These are phyloP conservation scores for Penicillium roqueforti DNA, from an alignment of 495 filamentous ascomycete genomes.

Conservation along the genomic window DNA sequence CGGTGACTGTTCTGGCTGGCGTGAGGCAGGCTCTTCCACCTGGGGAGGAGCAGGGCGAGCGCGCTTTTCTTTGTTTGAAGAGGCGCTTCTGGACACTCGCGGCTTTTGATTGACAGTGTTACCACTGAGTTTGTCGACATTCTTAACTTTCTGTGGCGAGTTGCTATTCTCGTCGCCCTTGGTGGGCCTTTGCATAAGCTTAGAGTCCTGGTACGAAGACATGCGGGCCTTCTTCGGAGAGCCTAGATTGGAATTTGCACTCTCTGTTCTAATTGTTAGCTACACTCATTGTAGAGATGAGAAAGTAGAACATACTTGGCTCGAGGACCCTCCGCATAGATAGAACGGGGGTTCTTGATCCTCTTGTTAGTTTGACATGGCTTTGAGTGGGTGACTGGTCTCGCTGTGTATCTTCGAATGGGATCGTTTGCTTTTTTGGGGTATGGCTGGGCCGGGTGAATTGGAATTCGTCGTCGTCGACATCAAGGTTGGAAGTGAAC, in stretches of 20 bases:
- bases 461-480: slow-evolving; percentile 47
- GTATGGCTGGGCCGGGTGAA: slow-evolving; percentile 35
- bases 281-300: not conserved
- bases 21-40: slow-evolving; percentile 9
- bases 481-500: slow-evolving; percentile 18
- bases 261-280: slow-evolving; percentile 45
- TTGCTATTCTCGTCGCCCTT: slow-evolving; percentile 14
- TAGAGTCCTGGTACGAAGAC: slow-evolving; percentile 11
- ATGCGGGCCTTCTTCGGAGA: slow-evolving; percentile 27
- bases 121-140: slow-evolving; percentile 4
- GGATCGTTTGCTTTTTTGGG: slow-evolving; percentile 9
- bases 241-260: slow-evolving; percentile 43
- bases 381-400: slow-evolving; percentile 20
- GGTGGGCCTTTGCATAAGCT: slow-evolving; percentile 5
- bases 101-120: slow-evolving; percentile 10
- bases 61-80: slow-evolving; percentile 17
- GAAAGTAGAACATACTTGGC: slow-evolving; percentile 48
- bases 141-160: slow-evolving; percentile 19
- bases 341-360: slow-evolving; percentile 10
- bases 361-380: slow-evolving; percentile 17
- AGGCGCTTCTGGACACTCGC: slow-evolving; percentile 2
- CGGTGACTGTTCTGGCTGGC: slow-evolving; percentile 3
- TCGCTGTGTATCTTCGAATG: slow-evolving; percentile 7
- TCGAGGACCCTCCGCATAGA: slow-evolving; percentile 52
- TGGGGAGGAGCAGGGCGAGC: slow-evolving; percentile 3